A percentile compares a stretch with the other conserved stretches of the same genome.
phyloP scores from a whole-genome alignment of 805 yeast species.

The Hanseniaspora lindneri region DNA sequence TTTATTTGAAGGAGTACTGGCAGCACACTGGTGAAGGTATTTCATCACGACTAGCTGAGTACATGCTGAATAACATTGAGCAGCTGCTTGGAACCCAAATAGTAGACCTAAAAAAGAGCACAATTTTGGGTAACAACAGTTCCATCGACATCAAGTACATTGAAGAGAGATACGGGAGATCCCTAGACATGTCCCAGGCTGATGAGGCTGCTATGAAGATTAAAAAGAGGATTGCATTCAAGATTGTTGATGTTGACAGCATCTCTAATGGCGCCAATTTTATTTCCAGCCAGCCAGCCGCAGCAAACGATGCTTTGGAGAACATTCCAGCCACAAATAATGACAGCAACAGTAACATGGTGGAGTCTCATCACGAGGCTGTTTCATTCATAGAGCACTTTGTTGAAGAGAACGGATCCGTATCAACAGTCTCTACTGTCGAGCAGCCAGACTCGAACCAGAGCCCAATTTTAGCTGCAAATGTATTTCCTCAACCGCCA shows the following conservation, averaged over 20 bases:
- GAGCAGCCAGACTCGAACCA: background rate
- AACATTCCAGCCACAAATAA: background rate
- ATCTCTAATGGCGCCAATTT: background rate
- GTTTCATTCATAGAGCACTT: conserved; percentile 16
- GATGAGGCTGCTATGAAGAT: conserved; percentile 65
- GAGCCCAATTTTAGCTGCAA: background rate
- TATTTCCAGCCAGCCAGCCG: conserved; percentile 21
- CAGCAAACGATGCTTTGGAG: conserved; percentile 24
- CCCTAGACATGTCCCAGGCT: conserved; percentile 65
- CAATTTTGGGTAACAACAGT: background rate
- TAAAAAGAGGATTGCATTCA: conserved; percentile 61
- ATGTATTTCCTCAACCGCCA: background rate
- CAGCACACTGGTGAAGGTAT: conserved; percentile 97
- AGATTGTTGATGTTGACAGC: conserved; percentile 36
- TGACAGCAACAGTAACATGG: background rate
- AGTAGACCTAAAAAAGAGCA: background rate
- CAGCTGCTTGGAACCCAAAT: conserved; percentile 3
- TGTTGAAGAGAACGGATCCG: conserved; percentile 14
- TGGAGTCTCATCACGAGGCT: conserved; percentile 2
- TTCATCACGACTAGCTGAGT: conserved; percentile 81
- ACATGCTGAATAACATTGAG: conserved; percentile 49
- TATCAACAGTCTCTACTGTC: conserved; percentile 14
- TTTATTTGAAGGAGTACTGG: conserved; percentile 80
- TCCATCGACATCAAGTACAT: conserved; percentile 24
- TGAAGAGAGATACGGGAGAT: conserved; percentile 86